These are phyloP conservation scores for Aspergillus funiculosus DNA, from an alignment of 495 filamentous ascomycete species.

Conservation along the genomic window DNA sequence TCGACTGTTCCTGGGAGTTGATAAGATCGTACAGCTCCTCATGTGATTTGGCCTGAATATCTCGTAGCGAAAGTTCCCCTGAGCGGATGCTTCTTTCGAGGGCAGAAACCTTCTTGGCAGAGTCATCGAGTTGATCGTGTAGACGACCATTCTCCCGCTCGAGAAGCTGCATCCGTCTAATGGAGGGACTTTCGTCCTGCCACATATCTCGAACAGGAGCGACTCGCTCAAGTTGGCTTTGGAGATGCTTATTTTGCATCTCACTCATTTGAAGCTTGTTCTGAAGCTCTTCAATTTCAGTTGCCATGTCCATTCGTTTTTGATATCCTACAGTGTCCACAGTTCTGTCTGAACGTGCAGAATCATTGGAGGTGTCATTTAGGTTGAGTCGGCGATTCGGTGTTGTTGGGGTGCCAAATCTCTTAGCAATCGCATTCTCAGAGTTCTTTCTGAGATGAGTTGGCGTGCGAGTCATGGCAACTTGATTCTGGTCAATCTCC, in stretches of 20 bases:
- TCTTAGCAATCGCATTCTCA: conserved; percentile 54
- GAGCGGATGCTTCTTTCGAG: conserved; percentile 81
- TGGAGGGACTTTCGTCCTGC: conserved; percentile 78
- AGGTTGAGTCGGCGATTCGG: conserved; percentile 67
- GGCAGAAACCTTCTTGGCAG: conserved; percentile 84
- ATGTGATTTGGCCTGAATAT: conserved; percentile 88
- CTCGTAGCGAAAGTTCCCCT: conserved; percentile 84
- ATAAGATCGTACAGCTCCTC: conserved; percentile 93
- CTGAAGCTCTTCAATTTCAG: conserved; percentile 87
- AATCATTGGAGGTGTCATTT: conserved; percentile 61
- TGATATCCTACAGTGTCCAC: conserved; percentile 86
- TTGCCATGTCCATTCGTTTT: conserved; percentile 82
- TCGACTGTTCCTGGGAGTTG: conserved; percentile 87
- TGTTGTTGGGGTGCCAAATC: conserved; percentile 68
- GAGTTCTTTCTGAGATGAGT: conserved; percentile 67
- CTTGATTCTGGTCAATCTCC: conserved; percentile 82
- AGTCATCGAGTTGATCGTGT: conserved; percentile 94
- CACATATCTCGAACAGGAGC: conserved; percentile 53
- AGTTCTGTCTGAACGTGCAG: conserved; percentile 79
- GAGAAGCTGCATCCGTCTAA: conserved; percentile 79
- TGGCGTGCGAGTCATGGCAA: conserved; percentile 69
- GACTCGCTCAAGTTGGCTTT: conserved; percentile 72
- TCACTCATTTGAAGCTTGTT: conserved; percentile 92
- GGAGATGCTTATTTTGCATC: conserved; percentile 93
- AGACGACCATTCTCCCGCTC: conserved; percentile 89